A percentile compares a stretch with the other conserved stretches of the same genome.
phyloP scores from a whole-genome alignment of 164 flowering plant species.

The Vitis rupestris region DNA sequence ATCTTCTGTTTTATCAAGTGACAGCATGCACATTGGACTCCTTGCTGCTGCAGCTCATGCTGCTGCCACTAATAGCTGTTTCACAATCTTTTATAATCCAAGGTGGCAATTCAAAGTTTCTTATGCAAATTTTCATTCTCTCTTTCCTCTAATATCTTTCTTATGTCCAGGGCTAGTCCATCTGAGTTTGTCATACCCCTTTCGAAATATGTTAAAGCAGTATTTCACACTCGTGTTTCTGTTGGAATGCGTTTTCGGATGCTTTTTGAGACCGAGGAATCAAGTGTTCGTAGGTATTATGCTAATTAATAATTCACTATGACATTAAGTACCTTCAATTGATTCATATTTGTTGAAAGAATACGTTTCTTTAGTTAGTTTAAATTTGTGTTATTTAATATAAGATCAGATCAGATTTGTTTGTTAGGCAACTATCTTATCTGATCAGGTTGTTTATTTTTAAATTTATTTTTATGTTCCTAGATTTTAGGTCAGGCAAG shows the following conservation, averaged over 20 bases:
- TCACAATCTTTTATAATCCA: conserved; percentile 81
- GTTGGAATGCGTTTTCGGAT: conserved; percentile 93
- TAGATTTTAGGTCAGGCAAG: no score
- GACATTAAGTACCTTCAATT: neutral
- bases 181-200: conserved; percentile 88
- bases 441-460: no score
- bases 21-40: conserved; percentile 92
- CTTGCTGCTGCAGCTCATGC: conserved; percentile 98
- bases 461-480: no score
- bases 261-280: conserved; percentile 93
- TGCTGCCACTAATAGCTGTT: conserved; percentile 84
- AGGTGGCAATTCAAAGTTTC: conserved; percentile 35
- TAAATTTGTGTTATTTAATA: no score
- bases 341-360: neutral
- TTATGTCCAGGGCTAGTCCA: conserved; percentile 72
- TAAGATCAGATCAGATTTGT: no score
- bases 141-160: conserved; percentile 7
- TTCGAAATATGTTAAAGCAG: conserved; percentile 75
- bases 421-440: no score
- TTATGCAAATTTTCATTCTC: neutral
- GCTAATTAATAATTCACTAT: conserved; percentile 6
- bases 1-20: conserved; percentile 88
- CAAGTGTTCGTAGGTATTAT: conserved; percentile 81
- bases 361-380: no score
- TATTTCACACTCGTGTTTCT: conserved; percentile 81